Conservation (phyloP, 352 stramenopile species). For the Saprolegnia diclina region DNA sequence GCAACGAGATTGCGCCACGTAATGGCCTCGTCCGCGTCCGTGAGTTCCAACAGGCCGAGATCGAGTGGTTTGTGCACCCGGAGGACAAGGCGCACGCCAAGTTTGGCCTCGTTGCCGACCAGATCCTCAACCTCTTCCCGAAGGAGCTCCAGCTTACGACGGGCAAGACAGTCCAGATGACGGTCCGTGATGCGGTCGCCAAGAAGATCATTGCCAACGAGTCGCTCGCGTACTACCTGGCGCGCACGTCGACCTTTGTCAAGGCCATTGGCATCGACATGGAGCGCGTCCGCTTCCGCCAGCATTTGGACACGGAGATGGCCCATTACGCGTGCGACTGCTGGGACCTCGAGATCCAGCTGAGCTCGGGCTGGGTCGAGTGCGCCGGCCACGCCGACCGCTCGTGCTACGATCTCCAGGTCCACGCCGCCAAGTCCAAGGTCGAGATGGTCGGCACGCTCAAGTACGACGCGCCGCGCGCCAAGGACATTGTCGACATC, state of each 20-base stretch:
- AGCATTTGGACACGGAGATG: conserved; percentile 99
- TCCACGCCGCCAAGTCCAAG: conserved; percentile 84
- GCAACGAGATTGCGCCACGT: conserved; percentile 96
- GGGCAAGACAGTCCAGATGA: conserved; percentile 93
- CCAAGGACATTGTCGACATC: conserved; percentile 90
- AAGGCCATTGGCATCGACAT: conserved; percentile 93
- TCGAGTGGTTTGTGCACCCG: conserved; percentile 99
- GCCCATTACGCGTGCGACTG: conserved; percentile 99
- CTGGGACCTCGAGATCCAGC: conserved; percentile 99
- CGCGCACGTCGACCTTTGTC: conserved; percentile 95
- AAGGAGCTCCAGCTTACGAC: conserved; percentile 95
- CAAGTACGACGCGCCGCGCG: conserved; percentile 90
- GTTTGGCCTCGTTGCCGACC: conserved; percentile 85
- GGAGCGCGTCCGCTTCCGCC: conserved; percentile 93
- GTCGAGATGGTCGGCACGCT: conserved; percentile 84
- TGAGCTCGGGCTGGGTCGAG: conserved; percentile 97
- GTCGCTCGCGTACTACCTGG: conserved; percentile 99
- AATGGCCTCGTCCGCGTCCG: conserved; percentile 95
- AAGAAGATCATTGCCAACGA: conserved; percentile 97
- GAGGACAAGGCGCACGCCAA: conserved; percentile 98
- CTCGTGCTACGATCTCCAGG: conserved; percentile 96
- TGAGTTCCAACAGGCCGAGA: conserved; percentile 99
- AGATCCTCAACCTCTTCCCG: conserved; percentile 89
- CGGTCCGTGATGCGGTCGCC: conserved; percentile 86
- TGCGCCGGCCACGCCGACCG: conserved; percentile 98